These are phyloP conservation scores for Ascoidea rubescens DNA, from an alignment of 805 yeast genomes.

Conservation along the genomic window DNA sequence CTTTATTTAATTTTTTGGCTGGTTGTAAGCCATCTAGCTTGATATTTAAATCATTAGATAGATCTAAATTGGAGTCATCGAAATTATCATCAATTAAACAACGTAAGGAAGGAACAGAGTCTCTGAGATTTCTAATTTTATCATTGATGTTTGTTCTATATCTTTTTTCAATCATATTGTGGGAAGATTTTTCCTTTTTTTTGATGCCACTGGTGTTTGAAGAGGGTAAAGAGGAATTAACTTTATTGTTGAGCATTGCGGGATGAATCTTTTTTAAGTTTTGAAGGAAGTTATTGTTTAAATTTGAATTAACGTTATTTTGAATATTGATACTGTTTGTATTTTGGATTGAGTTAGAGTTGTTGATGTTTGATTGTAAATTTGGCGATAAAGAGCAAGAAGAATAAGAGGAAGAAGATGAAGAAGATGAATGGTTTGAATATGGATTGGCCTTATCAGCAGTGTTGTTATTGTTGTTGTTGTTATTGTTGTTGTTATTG, in stretches of 20 bases:
- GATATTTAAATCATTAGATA: conserved; percentile 37
- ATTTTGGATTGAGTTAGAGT: too few species aligned
- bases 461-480: too few species aligned
- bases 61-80: conserved; percentile 33
- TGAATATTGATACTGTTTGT: too few species aligned
- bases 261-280: too few species aligned
- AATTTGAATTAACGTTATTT: too few species aligned
- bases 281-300: too few species aligned
- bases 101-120: conserved; percentile 53
- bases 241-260: too few species aligned
- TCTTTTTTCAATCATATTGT: conserved; percentile 59
- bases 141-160: conserved; percentile 60
- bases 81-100: conserved; percentile 23
- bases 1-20: conserved; percentile 65
- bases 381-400: too few species aligned
- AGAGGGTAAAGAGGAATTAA: neutral
- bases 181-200: conserved; percentile 44
- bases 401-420: too few species aligned
- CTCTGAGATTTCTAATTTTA: conserved; percentile 48
- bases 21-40: conserved; percentile 63
- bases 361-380: too few species aligned
- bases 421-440: too few species aligned
- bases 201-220: conserved; percentile 6
- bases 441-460: too few species aligned
- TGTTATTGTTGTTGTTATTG: neutral